These are phyloP conservation scores for Saccharomycopsis sp. DNA, from an alignment of 805 yeast species.

Conservation along the genomic window DNA sequence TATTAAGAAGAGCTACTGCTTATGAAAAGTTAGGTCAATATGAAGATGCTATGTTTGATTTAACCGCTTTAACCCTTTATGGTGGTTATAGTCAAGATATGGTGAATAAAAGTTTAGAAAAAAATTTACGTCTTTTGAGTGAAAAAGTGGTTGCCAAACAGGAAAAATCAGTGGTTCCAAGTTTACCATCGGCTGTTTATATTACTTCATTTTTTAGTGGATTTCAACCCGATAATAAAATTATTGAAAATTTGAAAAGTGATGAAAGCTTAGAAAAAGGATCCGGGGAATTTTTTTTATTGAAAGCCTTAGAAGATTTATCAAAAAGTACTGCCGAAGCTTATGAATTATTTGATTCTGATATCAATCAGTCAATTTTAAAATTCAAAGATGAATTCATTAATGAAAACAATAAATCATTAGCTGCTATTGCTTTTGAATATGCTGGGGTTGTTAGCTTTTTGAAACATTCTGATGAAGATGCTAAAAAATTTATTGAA, in stretches of 20 bases:
- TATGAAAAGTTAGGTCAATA: slow-evolving; percentile 71
- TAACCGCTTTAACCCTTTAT: slow-evolving; percentile 77
- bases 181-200: slow-evolving; percentile 73
- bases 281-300: slow-evolving; percentile 54
- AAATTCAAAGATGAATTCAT: slow-evolving; percentile 28
- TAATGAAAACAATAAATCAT: slow-evolving; percentile 23
- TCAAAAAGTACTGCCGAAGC: slow-evolving; percentile 32
- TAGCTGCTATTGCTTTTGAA: slow-evolving; percentile 68
- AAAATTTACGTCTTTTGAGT: slow-evolving; percentile 77
- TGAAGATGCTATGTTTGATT: slow-evolving; percentile 82
- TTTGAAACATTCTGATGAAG: slow-evolving; percentile 60
- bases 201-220: slow-evolving; percentile 82
- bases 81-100: slow-evolving; percentile 76
- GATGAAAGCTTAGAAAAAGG: slow-evolving; percentile 38
- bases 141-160: slow-evolving; percentile 41
- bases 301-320: slow-evolving; percentile 52
- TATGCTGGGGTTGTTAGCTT: slow-evolving; percentile 76
- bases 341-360: slow-evolving; percentile 28
- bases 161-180: slow-evolving; percentile 7
- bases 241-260: slow-evolving; percentile 18
- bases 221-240: slow-evolving; percentile 48
- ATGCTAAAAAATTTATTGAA: slow-evolving; percentile 54
- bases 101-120: slow-evolving; percentile 73
- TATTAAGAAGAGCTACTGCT: slow-evolving; percentile 87
- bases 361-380: slow-evolving; percentile 46